These are phyloP conservation scores for Monilinia aucupariae DNA, from an alignment of 2,329 filamentous ascomycete genomes.

Conservation along the genomic window DNA sequence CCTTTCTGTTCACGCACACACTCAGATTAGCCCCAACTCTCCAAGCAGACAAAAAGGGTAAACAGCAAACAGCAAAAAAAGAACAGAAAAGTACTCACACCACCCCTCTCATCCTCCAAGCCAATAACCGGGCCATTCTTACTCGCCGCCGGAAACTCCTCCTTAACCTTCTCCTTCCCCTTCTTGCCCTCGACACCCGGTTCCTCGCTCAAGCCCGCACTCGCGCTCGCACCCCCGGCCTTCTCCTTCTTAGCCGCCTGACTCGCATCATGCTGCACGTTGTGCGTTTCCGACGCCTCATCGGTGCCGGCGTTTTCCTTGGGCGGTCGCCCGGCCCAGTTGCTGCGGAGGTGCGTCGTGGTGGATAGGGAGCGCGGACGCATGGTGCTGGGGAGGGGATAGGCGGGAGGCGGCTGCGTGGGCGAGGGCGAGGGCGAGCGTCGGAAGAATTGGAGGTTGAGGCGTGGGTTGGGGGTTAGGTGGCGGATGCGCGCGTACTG, in stretches of 20 bases:
- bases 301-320: not conserved
- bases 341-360: not conserved
- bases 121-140: constrained; percentile 6
- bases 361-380: not conserved
- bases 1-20: not conserved
- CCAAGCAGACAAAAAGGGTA: not conserved
- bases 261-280: constrained; percentile 1
- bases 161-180: not conserved
- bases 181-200: not conserved
- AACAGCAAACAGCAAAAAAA: not conserved
- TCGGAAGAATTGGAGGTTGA: not conserved
- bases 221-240: not conserved
- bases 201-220: not conserved
- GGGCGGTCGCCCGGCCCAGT: not conserved
- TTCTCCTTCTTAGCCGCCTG: not conserved
- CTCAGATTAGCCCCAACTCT: not conserved
- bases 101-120: constrained; percentile 17
- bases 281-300: not conserved
- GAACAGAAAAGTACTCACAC: not conserved
- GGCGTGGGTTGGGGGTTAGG: constrained; percentile 2
- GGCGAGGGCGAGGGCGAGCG: not conserved
- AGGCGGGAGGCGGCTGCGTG: not conserved
- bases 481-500: constrained; percentile 1
- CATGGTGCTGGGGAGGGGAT: not conserved
- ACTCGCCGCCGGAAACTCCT: constrained; percentile 2